These are phyloP conservation scores for Salix viminalis DNA, from an alignment of 345 rosid genomes.

Conservation along the genomic window DNA sequence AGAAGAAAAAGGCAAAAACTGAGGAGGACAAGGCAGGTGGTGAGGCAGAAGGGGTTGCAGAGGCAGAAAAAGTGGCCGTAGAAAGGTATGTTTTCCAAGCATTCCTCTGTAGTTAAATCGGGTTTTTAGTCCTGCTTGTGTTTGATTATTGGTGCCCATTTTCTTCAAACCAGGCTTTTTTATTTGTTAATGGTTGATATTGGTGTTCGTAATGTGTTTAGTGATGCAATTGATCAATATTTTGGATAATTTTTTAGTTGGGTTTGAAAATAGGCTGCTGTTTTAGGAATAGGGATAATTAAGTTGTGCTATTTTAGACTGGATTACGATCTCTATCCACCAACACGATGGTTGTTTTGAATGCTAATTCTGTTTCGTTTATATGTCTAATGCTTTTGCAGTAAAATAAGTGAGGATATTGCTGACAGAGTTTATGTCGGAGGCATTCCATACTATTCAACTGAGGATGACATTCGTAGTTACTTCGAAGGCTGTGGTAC, in stretches of 20 bases:
- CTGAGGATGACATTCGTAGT: slow-evolving; percentile 79
- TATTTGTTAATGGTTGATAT: neutral
- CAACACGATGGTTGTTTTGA: neutral
- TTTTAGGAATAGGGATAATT: neutral
- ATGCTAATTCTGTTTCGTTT: neutral
- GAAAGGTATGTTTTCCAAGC: slow-evolving; percentile 10
- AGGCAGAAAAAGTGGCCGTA: neutral
- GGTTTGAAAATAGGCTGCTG: neutral
- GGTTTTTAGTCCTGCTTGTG: neutral
- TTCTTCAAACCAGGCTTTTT: neutral
- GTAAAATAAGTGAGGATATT: slow-evolving; percentile 41
- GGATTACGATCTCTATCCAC: neutral
- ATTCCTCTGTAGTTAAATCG: neutral
- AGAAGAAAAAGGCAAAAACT: slow-evolving; percentile 2
- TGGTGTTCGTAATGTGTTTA: neutral
- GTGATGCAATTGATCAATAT: neutral
- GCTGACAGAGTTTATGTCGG: slow-evolving; percentile 73
- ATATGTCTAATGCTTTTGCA: slow-evolving; percentile 29
- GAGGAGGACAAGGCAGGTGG: slow-evolving; percentile 8
- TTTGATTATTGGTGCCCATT: neutral
- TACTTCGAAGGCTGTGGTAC: slow-evolving; percentile 81
- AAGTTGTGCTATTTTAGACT: neutral
- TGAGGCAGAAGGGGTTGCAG: slow-evolving; percentile 7
- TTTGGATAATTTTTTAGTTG: neutral
- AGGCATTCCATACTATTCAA: slow-evolving; percentile 81